Evolutionary conservation across 805 yeast species (phyloP).

Genomic region (Yarrowia keelungensis): DNA sequence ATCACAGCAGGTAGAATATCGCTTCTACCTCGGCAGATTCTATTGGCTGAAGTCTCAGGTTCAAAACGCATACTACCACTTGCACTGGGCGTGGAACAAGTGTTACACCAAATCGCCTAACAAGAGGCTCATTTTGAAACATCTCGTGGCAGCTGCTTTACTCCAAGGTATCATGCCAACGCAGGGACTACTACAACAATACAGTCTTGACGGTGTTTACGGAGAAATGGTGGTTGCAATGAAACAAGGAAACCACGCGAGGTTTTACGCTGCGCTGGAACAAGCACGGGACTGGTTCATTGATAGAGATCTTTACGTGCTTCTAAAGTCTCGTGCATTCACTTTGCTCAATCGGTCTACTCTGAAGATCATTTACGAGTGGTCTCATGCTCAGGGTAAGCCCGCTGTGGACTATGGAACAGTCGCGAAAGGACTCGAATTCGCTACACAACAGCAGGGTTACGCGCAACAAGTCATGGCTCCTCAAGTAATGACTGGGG

Average conservation of each 20-base stretch:
- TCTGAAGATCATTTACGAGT: slow-evolving; percentile 3
- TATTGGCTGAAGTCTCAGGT: slow-evolving; percentile 62
- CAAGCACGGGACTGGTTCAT: slow-evolving; percentile 44
- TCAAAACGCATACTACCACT: slow-evolving; percentile 59
- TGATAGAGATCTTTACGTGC: slow-evolving; percentile 45
- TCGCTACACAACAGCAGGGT: background rate
- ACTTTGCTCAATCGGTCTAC: slow-evolving; percentile 43
- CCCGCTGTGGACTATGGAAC: slow-evolving; percentile 15
- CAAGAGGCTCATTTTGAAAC: slow-evolving; percentile 55
- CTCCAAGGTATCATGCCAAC: slow-evolving; percentile 63
- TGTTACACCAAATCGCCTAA: slow-evolving; percentile 51
- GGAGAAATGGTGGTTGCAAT: slow-evolving; percentile 52
- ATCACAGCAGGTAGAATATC: slow-evolving; percentile 61
- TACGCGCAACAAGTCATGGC: slow-evolving; percentile 14
- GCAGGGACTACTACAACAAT: slow-evolving; percentile 45
- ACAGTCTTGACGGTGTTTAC: slow-evolving; percentile 51
- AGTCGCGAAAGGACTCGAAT: background rate
- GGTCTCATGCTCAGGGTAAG: background rate
- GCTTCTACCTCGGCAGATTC: slow-evolving; percentile 64
- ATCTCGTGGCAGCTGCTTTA: slow-evolving; percentile 61
- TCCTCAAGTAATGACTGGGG: background rate
- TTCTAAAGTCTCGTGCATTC: slow-evolving; percentile 46
- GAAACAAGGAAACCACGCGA: slow-evolving; percentile 53
- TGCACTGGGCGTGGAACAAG: slow-evolving; percentile 60
- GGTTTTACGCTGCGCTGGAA: slow-evolving; percentile 49